Percentiles rank a stretch among this genome's conserved stretches.
phyloP scores from a whole-genome alignment of 139 green algal species.

The Marvania coccoides region DNA sequence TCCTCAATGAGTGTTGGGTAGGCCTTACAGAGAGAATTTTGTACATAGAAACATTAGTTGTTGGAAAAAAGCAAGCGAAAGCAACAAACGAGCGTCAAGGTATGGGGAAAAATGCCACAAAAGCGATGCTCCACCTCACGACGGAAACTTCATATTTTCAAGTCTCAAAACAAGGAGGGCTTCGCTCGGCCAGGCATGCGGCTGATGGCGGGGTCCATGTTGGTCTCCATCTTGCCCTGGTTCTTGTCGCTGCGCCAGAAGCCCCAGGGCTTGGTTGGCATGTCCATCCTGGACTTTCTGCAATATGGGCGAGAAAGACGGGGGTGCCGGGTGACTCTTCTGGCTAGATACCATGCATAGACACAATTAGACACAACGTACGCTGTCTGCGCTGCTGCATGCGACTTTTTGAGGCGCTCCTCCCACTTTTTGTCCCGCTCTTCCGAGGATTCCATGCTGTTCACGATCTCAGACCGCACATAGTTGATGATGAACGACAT shows the following conservation, averaged over 20 bases:
- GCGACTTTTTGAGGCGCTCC: neutral
- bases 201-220: slow-evolving; percentile 1
- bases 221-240: slow-evolving; percentile 7
- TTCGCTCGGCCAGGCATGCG: slow-evolving; percentile 1
- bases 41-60: no score
- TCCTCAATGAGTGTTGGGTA: no score
- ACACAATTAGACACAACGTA: neutral
- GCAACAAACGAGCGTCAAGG: neutral
- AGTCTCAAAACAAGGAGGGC: neutral
- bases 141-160: neutral
- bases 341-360: neutral
- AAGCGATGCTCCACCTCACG: no score
- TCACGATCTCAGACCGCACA: slow-evolving; percentile 8
- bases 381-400: neutral
- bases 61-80: no score
- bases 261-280: slow-evolving; percentile 30
- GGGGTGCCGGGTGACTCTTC: neutral
- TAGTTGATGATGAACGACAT: slow-evolving; percentile 16
- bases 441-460: slow-evolving; percentile 14
- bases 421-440: slow-evolving; percentile 25
- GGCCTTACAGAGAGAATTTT: no score
- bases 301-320: neutral
- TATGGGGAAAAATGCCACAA: neutral
- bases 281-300: slow-evolving; percentile 20
- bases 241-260: slow-evolving; percentile 29